Evolutionary conservation across 179 eudicot species (phyloP).

Genomic region (Silene vulgaris): DNA sequence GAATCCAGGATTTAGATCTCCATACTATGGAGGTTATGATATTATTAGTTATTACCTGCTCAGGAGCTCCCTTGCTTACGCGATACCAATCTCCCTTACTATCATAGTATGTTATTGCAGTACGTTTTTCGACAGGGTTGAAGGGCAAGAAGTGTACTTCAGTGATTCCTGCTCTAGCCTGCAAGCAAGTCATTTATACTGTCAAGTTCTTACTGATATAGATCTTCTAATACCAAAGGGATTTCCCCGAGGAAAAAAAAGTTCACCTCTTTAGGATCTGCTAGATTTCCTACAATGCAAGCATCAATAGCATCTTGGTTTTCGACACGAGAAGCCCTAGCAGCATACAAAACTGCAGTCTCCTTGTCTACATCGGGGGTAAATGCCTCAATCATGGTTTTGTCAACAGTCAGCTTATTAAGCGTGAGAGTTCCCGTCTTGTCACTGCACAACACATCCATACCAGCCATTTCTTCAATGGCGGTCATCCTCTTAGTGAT

Average conservation of each 20-base stretch:
- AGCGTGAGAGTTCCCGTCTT: slow-evolving; percentile 16
- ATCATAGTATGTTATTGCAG: slow-evolving; percentile 69
- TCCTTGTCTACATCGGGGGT: slow-evolving; percentile 51
- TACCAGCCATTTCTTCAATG: slow-evolving; percentile 19
- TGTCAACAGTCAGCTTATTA: slow-evolving; percentile 12
- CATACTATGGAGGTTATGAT: not conserved
- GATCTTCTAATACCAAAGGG: not conserved
- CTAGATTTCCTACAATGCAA: slow-evolving; percentile 77
- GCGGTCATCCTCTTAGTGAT: slow-evolving; percentile 16
- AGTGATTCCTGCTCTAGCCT: slow-evolving; percentile 78
- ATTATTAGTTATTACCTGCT: slow-evolving; percentile 43
- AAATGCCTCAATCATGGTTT: slow-evolving; percentile 30
- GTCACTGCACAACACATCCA: slow-evolving; percentile 17
- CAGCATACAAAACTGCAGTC: slow-evolving; percentile 47
- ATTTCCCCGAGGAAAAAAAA: not conserved
- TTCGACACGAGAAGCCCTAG: slow-evolving; percentile 85
- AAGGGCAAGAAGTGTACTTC: slow-evolving; percentile 84
- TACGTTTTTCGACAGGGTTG: slow-evolving; percentile 81
- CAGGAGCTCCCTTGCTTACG: slow-evolving; percentile 84
- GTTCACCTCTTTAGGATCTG: slow-evolving; percentile 73
- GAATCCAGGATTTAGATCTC: slow-evolving; percentile 2
- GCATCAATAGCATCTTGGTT: slow-evolving; percentile 91
- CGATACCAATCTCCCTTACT: slow-evolving; percentile 57
- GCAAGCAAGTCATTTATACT: slow-evolving; percentile 11
- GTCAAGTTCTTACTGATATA: not conserved